A percentile compares a stretch with the other conserved stretches of the same genome.
These are phyloP conservation scores for Wickerhamomyces canadensis DNA, from an alignment of 805 yeast species.

Conservation along the genomic window DNA sequence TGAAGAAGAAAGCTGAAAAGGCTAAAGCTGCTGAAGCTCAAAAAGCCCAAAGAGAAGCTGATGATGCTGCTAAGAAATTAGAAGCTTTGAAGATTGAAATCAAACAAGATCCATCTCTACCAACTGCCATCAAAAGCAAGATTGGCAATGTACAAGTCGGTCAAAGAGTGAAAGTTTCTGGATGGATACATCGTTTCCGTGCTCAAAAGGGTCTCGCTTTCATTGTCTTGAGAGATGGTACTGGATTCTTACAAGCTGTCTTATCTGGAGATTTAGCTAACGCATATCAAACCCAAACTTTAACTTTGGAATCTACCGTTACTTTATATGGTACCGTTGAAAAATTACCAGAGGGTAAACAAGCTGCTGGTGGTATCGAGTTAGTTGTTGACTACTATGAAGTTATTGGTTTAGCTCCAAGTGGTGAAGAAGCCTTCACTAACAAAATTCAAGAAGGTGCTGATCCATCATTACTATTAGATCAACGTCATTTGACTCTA, in stretches of 20 bases:
- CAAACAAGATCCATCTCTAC: constrained; percentile 67
- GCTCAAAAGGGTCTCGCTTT: constrained; percentile 89
- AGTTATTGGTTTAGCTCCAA: constrained; percentile 88
- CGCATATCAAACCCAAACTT: constrained; percentile 76
- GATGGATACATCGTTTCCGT: constrained; percentile 97
- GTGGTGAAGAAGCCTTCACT: constrained; percentile 92
- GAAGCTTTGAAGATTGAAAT: constrained; percentile 77
- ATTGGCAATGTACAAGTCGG: constrained; percentile 49
- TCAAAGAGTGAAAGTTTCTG: constrained; percentile 70
- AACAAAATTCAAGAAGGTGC: constrained; percentile 92
- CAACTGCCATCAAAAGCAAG: constrained; percentile 64
- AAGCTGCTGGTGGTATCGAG: constrained; percentile 98
- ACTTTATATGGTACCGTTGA: constrained; percentile 73
- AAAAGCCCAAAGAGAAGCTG: constrained; percentile 52
- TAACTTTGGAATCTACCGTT: constrained; percentile 87
- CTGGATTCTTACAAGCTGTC: constrained; percentile 85
- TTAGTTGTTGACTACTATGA: constrained; percentile 85
- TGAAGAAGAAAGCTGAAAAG: constrained; percentile 61
- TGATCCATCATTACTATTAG: constrained; percentile 88
- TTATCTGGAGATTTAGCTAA: constrained; percentile 87
- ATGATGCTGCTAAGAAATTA: constrained; percentile 68
- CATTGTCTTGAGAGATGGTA: constrained; percentile 90
- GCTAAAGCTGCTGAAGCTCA: constrained; percentile 49
- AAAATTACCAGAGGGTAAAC: constrained; percentile 90
- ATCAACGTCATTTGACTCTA: constrained; percentile 91